phyloP scores from a whole-genome alignment of 2,329 filamentous ascomycete species.

The Cladobotryum mycophilum region DNA sequence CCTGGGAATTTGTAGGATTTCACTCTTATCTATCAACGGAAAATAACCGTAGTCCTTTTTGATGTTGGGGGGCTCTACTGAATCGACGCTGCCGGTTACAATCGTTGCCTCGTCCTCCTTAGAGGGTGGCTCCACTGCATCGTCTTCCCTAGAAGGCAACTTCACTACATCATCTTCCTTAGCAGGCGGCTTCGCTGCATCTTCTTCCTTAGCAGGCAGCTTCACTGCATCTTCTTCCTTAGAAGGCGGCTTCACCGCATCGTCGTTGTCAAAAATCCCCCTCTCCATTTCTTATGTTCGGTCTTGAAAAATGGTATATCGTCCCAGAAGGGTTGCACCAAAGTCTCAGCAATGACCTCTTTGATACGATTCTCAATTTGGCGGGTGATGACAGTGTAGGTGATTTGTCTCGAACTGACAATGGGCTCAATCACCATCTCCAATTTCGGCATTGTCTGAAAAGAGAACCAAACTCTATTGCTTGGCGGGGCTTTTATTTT shows the following conservation, averaged over 20 bases:
- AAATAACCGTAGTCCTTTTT: constrained; percentile 33
- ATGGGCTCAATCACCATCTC: constrained; percentile 93
- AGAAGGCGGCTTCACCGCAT: constrained; percentile 30
- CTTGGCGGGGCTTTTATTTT: constrained; percentile 92
- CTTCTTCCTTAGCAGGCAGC: constrained; percentile 29
- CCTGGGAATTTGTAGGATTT: constrained; percentile 42
- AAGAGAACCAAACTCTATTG: constrained; percentile 93
- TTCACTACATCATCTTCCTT: constrained; percentile 39
- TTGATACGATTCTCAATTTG: constrained; percentile 94
- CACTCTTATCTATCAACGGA: constrained; percentile 49
- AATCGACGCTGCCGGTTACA: constrained; percentile 39
- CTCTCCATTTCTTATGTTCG: constrained; percentile 68
- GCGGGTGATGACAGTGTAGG: constrained; percentile 82
- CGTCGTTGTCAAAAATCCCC: constrained; percentile 70
- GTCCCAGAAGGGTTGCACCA: constrained; percentile 94
- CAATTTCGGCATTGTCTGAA: constrained; percentile 89
- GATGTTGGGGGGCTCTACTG: constrained; percentile 40
- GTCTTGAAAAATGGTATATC: constrained; percentile 89
- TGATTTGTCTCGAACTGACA: constrained; percentile 91
- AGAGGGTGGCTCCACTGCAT: constrained; percentile 30
- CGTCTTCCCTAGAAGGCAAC: constrained; percentile 28
- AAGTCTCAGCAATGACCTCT: constrained; percentile 84
- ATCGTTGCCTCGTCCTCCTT: constrained; percentile 23
- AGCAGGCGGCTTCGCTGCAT: constrained; percentile 30
- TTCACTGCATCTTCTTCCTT: constrained; percentile 39